Base-by-base conservation (phyloP, 768 basidiomycete species). In the Lactifluus hygrophoroides region DNA sequence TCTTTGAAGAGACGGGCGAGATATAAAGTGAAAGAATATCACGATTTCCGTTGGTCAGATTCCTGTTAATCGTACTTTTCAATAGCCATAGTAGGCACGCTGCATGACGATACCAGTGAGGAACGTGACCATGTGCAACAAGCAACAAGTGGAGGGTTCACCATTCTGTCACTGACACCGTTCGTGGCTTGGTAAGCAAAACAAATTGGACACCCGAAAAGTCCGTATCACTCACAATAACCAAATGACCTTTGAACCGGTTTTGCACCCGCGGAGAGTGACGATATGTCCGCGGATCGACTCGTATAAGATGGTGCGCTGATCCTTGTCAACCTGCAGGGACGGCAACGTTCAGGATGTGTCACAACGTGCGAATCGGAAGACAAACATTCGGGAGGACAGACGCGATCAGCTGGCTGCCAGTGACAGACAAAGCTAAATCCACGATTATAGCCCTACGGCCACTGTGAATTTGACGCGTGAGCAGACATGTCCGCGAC, bases 171-270 rank as follows among this genome's bases (percentile, higher is more conserved):
- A 64, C 82, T 82, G 60, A 17, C 38, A 27, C 21, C n/a, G 32
- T 9, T n/a, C 52, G 23, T 61, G 44, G 23, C 10, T 57, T 34
- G 21, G 28, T 54, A 16, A 58, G 48, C 44, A 32, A 40, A 40
- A 38, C 14, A 35, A 25, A 27, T 14, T 13, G 14, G 19, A 7
- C 13, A 34, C 16, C 19, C 28, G 14, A 17, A 10, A 23, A 23
- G 11, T n/a, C 44, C 21, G 32, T 10, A 61, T 32, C 3, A 70
- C 78, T 48, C 68, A 80, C 79, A 93, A 93, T 50, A 93, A 77
- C 90, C 90, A 93, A 67, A 92, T 92, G 66, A 92, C 88, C 68
- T 90, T 91, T 1, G 90, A 91, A 27, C 90, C 90, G 1, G 90
- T 90, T 76, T 92, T 92, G 69, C 89, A 91, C 21, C 90, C 90